These are phyloP conservation scores for Fusarium burgessii DNA, from an alignment of 2,329 filamentous ascomycete species.

Conservation along the genomic window DNA sequence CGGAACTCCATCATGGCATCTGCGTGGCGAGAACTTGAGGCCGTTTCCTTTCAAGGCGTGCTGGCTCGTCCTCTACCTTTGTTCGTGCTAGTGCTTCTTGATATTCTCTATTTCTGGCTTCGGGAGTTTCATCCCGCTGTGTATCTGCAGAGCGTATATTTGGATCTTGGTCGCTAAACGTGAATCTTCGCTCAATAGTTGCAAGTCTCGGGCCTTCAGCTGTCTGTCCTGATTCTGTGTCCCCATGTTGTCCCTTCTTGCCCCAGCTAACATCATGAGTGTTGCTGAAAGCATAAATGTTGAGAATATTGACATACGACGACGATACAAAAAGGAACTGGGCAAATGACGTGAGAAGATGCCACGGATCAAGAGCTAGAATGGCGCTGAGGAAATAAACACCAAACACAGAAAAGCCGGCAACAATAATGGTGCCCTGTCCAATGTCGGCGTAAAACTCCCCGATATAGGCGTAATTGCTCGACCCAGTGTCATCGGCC, in stretches of 20 bases:
- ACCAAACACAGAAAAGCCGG: neutral
- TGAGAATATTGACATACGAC: constrained; percentile 9
- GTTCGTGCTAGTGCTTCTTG: neutral
- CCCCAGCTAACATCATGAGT: constrained; percentile 15
- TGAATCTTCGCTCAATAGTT: neutral
- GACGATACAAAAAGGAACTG: constrained; percentile 8
- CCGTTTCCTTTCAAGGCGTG: accelerated
- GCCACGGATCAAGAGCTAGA: neutral
- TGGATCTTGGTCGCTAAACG: neutral
- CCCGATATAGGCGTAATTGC: constrained; percentile 1
- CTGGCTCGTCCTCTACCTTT: neutral
- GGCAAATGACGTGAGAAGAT: neutral
- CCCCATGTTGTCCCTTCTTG: neutral
- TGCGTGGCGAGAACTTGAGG: neutral
- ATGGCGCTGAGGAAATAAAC: neutral
- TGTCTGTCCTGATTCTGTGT: neutral
- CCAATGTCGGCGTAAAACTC: constrained; percentile 15
- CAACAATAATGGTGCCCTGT: neutral
- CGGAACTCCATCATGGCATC: constrained; percentile 16
- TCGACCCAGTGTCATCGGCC: neutral
- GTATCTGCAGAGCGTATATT: neutral
- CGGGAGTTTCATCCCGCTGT: neutral
- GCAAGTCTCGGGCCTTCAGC: neutral
- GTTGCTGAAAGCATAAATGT: constrained; percentile 13
- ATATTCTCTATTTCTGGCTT: neutral